Evolutionary conservation across 2,329 filamentous ascomycete genomes (phyloP).

Genomic region (Sphaerulina vaccinii): DNA sequence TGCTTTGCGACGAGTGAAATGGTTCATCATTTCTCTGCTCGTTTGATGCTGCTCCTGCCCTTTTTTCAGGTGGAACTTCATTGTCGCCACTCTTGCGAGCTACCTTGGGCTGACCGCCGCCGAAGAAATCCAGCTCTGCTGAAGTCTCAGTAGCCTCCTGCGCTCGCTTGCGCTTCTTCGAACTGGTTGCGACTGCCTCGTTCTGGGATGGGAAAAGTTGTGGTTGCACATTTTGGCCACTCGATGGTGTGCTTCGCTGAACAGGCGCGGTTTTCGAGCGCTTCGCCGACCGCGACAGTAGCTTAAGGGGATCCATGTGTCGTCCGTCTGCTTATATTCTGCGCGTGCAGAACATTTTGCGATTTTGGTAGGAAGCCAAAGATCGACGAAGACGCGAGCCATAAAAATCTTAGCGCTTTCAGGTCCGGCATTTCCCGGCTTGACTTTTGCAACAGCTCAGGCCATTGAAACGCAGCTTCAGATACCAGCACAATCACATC

Average conservation of each 20-base stretch:
- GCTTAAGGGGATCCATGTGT: constrained; percentile 69
- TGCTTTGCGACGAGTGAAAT: neutral
- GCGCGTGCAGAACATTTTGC: neutral
- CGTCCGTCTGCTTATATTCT: neutral
- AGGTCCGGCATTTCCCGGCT: neutral
- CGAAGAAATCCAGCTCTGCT: constrained; percentile 48
- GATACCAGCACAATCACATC: constrained; percentile 17
- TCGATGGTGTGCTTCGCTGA: constrained; percentile 58
- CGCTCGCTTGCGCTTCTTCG: constrained; percentile 46
- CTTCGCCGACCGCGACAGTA: constrained; percentile 70
- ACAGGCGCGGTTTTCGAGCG: constrained; percentile 44
- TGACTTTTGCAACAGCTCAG: constrained; percentile 9
- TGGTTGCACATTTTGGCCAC: constrained; percentile 63
- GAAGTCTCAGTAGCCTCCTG: constrained; percentile 31
- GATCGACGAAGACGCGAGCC: too few relatives aligned
- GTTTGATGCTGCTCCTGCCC: too few relatives aligned
- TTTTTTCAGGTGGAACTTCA: neutral
- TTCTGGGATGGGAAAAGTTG: constrained; percentile 58
- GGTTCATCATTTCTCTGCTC: neutral
- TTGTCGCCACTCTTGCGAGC: neutral
- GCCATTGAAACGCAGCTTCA: constrained; percentile 21
- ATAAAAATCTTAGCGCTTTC: neutral
- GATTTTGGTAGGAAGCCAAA: too few relatives aligned
- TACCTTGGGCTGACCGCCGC: constrained; percentile 16
- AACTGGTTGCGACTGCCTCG: constrained; percentile 6